phyloP scores from a whole-genome alignment of 768 basidiomycete species.

The Lactifluus hygrophoroides region DNA sequence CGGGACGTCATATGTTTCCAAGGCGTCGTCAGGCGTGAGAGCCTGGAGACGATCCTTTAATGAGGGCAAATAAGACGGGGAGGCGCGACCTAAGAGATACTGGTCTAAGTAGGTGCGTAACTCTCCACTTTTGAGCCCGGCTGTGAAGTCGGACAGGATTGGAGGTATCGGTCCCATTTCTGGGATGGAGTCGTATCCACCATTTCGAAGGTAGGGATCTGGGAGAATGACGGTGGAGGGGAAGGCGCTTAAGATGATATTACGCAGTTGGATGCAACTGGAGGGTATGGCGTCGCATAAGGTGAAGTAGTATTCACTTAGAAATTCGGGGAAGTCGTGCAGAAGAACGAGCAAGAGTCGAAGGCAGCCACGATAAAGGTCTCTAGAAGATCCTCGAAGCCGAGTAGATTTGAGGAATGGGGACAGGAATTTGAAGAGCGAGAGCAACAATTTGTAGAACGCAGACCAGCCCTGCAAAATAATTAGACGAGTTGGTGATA shows the following conservation, averaged over 20 bases:
- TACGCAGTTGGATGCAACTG: conserved; percentile 91
- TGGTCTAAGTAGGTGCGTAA: conserved; percentile 76
- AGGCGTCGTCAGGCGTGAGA: conserved; percentile 36
- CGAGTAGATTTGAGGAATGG: conserved; percentile 84
- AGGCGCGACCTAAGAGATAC: conserved; percentile 70
- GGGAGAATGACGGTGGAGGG: conserved; percentile 74
- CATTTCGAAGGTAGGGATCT: conserved; percentile 72
- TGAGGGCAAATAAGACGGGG: conserved; percentile 61
- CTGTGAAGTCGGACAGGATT: conserved; percentile 85
- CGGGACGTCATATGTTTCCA: conserved; percentile 75
- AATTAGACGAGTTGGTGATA: background rate
- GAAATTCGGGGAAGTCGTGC: conserved; percentile 98
- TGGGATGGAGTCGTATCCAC: conserved; percentile 65
- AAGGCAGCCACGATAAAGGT: conserved; percentile 85
- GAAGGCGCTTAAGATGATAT: conserved; percentile 94
- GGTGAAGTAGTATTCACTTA: conserved; percentile 94
- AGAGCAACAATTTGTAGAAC: conserved; percentile 89
- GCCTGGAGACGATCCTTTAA: conserved; percentile 69
- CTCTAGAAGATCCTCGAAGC: conserved; percentile 69
- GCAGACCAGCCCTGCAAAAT: conserved; percentile 75
- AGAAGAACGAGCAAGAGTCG: conserved; percentile 90
- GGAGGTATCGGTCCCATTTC: conserved; percentile 92
- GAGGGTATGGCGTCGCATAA: conserved; percentile 90
- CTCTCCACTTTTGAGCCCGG: conserved; percentile 71
- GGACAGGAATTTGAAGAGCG: conserved; percentile 89